Base-by-base conservation (phyloP, 768 basidiomycete species). In the Leucocoprinus sp. region DNA sequence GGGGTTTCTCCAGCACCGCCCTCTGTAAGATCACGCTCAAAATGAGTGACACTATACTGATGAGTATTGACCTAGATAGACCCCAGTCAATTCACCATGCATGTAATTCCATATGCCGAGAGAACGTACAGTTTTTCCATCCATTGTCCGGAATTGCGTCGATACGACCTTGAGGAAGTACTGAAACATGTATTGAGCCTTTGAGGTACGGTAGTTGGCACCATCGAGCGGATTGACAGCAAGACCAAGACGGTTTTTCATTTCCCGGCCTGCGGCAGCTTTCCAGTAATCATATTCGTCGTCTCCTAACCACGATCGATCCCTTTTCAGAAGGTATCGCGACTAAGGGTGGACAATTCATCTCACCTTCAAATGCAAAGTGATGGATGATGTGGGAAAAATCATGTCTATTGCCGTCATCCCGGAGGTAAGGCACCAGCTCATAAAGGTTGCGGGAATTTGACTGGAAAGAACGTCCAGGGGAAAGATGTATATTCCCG, bases 141-240 rank as follows among this genome's bases (percentile, higher is more conserved):
- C 78, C 21, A 95, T 68, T n/a, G 82, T 86, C 51, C 79, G 75
- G 68, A 96, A 97, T 59, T 86, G 84, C 2, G 95, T 99, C 5
- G 92, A 91, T 31, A 99, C 96, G 36, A 99, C 95, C 65, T 99
- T 99, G 57, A 99, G 73, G 80, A 97, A 98, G 65, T 98, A 95
- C 60, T 98, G 92, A 76, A 92, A 96, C 91, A 96, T 93, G 62
- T 90, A 95, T 54, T 91, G 77, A 19, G 82, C 64, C 58, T 86
- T 85, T 53, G 64, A 68, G 1, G 91, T 92, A 58, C 70, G 71
- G 37, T 69, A 80, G 45, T 74, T 65, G 19, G 74, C 72, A 22
- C 68, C 74, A 47, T 93, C 85, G 46, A 99, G 65, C 22, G 96
- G 93, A 60, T 91, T 81, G 7, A 62, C 73, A 27, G 64, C 65